A percentile compares a stretch with the other conserved stretches of the same genome.
Evolutionary conservation across 495 filamentous ascomycete species (phyloP).

Genomic region (Bryoglossum gracile): DNA sequence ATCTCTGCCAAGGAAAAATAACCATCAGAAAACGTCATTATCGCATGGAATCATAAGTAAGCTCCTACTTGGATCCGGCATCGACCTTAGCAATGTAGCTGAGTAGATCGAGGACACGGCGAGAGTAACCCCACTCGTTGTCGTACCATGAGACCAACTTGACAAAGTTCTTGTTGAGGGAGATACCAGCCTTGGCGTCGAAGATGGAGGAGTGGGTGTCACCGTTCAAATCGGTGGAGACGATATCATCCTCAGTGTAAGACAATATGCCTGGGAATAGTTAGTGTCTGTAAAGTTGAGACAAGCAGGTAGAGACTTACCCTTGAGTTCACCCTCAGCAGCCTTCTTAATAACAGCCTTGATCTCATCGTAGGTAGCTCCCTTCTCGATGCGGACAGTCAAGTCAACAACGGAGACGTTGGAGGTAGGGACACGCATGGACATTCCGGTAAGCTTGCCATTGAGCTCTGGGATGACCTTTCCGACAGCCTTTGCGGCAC

Average conservation of each 20-base stretch:
- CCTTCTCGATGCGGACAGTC: slow-evolving; percentile 88
- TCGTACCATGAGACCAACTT: slow-evolving; percentile 84
- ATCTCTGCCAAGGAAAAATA: slow-evolving; percentile 21
- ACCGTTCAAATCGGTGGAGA: slow-evolving; percentile 90
- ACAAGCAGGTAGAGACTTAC: slow-evolving; percentile 38
- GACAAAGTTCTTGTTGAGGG: slow-evolving; percentile 96
- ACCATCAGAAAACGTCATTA: slow-evolving; percentile 19
- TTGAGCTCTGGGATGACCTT: slow-evolving; percentile 97
- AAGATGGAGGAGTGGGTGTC: slow-evolving; percentile 93
- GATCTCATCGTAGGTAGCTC: slow-evolving; percentile 85
- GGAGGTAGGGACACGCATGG: slow-evolving; percentile 96
- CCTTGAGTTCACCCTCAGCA: slow-evolving; percentile 75
- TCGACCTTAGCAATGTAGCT: slow-evolving; percentile 90
- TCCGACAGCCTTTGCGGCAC: slow-evolving; percentile 99
- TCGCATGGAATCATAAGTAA: slow-evolving; percentile 8
- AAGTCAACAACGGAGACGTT: slow-evolving; percentile 99
- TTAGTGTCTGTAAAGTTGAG: slow-evolving; percentile 30
- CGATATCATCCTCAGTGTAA: slow-evolving; percentile 96
- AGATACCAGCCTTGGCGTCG: slow-evolving; percentile 98
- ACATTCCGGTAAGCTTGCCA: slow-evolving; percentile 99
- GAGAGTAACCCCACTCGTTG: slow-evolving; percentile 81
- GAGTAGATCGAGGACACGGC: slow-evolving; percentile 95
- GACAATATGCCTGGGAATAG: slow-evolving; percentile 62
- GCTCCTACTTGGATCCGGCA: slow-evolving; percentile 26
- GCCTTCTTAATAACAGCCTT: slow-evolving; percentile 88